Evolutionary conservation across 805 yeast genomes (phyloP).

Genomic region (Barnettozyma sp.): DNA sequence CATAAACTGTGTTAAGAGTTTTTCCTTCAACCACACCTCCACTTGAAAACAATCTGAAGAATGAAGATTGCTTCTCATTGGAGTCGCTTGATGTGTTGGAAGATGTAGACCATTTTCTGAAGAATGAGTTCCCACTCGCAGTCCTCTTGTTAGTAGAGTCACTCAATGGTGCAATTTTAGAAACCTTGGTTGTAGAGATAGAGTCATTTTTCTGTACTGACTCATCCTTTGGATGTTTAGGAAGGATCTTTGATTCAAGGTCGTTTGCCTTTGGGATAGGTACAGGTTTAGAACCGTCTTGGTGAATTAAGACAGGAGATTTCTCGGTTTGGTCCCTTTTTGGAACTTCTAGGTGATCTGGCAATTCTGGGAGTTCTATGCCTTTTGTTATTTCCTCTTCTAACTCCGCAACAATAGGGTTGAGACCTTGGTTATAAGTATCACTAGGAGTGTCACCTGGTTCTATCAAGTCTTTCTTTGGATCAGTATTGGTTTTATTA

Average conservation of each 20-base stretch:
- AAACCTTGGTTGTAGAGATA: constrained; percentile 12
- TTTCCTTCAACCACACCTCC: constrained; percentile 15
- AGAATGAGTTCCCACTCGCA: constrained; percentile 21
- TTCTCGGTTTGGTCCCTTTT: constrained; percentile 7
- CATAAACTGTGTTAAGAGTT: constrained; percentile 28
- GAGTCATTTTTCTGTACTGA: constrained; percentile 14
- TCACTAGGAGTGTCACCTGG: constrained; percentile 6
- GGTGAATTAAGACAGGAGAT: constrained; percentile 25
- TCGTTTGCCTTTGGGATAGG: constrained; percentile 12
- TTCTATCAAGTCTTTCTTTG: constrained; percentile 1
- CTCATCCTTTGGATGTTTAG: constrained; percentile 10
- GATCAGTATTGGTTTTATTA: constrained; percentile 7
- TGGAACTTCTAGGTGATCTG: constrained; percentile 16
- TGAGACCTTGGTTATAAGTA: constrained; percentile 5
- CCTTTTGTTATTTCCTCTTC: constrained; percentile 8
- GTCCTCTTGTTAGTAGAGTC: constrained; percentile 23
- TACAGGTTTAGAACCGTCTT: constrained; percentile 7
- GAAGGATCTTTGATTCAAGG: constrained; percentile 14
- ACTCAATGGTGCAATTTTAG: constrained; percentile 12
- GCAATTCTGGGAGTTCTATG: constrained; percentile 22
- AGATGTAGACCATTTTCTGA: constrained; percentile 24
- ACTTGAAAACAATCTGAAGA: constrained; percentile 29
- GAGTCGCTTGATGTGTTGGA: constrained; percentile 16
- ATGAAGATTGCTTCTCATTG: constrained; percentile 19
- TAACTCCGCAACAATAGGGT: constrained; percentile 9